Evolutionary conservation across 2,329 filamentous ascomycete species (phyloP).

Genomic region (Trichophyton benhamiae): DNA sequence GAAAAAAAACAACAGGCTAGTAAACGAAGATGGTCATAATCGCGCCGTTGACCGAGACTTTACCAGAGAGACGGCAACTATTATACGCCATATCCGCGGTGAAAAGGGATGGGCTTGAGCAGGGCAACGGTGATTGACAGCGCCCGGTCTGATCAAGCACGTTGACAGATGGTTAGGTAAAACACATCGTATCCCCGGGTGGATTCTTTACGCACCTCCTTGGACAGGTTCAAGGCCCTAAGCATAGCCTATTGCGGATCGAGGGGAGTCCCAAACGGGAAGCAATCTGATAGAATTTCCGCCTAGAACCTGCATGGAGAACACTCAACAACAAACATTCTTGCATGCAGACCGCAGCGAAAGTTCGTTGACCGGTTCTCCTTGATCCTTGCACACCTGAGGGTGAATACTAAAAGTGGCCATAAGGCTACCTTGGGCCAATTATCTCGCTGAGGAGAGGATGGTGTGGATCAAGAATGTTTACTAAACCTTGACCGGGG

Average conservation of each 20-base stretch:
- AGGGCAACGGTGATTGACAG: neutral
- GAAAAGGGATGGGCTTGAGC: neutral
- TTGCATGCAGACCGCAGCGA: slow-evolving; percentile 1
- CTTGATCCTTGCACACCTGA: slow-evolving; percentile 3
- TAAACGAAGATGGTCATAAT: neutral
- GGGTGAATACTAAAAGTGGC: neutral
- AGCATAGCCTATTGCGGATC: slow-evolving; percentile 3
- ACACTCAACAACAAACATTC: neutral
- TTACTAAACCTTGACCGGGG: slow-evolving; percentile 2
- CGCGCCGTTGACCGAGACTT: neutral
- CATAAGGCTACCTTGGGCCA: neutral
- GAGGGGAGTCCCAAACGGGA: neutral
- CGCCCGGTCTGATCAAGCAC: neutral
- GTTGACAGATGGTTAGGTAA: neutral
- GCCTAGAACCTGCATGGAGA: neutral
- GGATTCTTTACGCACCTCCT: neutral
- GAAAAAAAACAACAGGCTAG: neutral
- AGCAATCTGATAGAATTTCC: neutral
- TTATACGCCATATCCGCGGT: slow-evolving; percentile 2
- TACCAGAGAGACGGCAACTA: no score
- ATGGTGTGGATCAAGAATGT: neutral
- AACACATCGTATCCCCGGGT: neutral
- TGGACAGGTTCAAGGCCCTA: neutral
- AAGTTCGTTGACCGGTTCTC: slow-evolving; percentile 1
- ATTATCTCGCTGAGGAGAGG: neutral